Conservation (phyloP, 805 yeast genomes). For the Ogataea pini region DNA sequence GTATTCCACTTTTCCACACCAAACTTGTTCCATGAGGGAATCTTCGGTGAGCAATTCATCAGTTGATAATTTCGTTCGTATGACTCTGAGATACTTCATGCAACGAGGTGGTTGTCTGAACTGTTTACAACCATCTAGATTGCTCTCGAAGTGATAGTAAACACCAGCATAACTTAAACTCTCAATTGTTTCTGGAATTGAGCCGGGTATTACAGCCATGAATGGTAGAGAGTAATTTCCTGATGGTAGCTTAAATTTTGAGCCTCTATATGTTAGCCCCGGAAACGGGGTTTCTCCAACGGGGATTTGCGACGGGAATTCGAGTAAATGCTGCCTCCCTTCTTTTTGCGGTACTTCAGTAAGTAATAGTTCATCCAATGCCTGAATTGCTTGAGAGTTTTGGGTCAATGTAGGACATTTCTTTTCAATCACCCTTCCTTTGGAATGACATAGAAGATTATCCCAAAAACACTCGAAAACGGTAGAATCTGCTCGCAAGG, state of each 20-base stretch:
- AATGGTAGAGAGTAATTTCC: conserved; percentile 58
- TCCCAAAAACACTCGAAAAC: conserved; percentile 49
- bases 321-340: too few species aligned
- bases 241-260: conserved; percentile 43
- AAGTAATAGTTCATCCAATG: background rate
- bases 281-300: conserved; percentile 38
- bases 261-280: conserved; percentile 8
- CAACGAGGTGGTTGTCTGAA: conserved; percentile 23
- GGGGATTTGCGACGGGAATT: conserved; percentile 15
- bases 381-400: background rate
- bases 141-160: conserved; percentile 41
- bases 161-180: conserved; percentile 46
- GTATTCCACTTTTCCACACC: conserved; percentile 57
- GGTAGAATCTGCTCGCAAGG: conserved; percentile 36
- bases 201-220: conserved; percentile 44
- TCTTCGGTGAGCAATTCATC: conserved; percentile 43
- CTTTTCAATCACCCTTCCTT: conserved; percentile 43
- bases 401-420: too few species aligned
- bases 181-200: conserved; percentile 51
- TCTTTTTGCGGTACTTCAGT: too few species aligned
- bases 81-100: conserved; percentile 42
- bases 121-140: conserved; percentile 18
- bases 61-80: conserved; percentile 44
- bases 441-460: conserved; percentile 42
- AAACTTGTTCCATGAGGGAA: conserved; percentile 48